Evolutionary conservation across 2,329 filamentous ascomycete species (phyloP), one percentile per base, ranked within the genome.

Genomic region (Rhinocladiella mackenziei): DNA sequence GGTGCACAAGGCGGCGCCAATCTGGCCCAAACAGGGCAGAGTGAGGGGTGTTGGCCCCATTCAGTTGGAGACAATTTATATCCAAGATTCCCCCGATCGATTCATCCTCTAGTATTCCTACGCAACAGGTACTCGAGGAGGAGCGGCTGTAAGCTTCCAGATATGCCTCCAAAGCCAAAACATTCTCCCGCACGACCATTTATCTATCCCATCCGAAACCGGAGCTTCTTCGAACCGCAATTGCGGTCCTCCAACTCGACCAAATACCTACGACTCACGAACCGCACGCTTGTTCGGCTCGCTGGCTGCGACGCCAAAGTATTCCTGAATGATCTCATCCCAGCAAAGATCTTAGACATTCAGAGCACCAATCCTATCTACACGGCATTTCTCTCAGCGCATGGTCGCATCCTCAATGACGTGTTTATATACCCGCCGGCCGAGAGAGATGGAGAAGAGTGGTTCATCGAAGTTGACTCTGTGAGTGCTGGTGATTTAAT

Each of bases 321-420:
- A 56, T 97, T 89, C 65, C 77, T 98, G 2, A 89, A 97, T 64
- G 89, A 91, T 41, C 78, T 94, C 44, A 78, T 92, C 53, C 95
- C 91, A 1, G 78, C 83, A 51, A 84, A 82, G 39, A 66, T 75
- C 58, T 5, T 60, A 64, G 53, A 68, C 47, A 60, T 65, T 49
- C 49, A 59, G 52, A 29, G 53, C 59, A 40, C 58, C 56, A 41
- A 59, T 50, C 40, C 48, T 3, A 81, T 84, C 63, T 97, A 94
- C 66, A 76, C 84, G 5, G 87, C 82, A 0, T 95, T 98, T 59
- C 73, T 98, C 30, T 94, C 85, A 55, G 87, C 91, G 5, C 79
- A 80, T 48, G 92, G 92, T 30, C 79, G 89, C 45, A 77, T 98
- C 7, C 71, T 96, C 31, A 79, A 91, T 69, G 92, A 98, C 67